Evolutionary conservation across 2,329 filamentous ascomycete species (phyloP).

Genomic region (Fusarium sp.): DNA sequence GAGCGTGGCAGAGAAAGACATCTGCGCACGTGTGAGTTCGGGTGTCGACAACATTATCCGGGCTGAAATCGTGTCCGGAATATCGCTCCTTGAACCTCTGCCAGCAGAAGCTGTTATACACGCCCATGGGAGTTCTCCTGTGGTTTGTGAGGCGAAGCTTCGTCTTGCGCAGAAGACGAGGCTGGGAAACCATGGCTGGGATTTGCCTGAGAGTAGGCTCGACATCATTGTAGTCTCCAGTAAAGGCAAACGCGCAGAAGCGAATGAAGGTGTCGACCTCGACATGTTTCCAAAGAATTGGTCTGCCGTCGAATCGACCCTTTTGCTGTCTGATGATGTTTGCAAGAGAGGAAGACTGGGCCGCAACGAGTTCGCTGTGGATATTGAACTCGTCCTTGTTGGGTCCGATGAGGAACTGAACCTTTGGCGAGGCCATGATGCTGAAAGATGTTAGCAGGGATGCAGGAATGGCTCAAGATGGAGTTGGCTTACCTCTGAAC

Average conservation of each 20-base stretch:
- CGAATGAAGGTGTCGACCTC: not conserved
- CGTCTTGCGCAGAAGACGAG: not conserved
- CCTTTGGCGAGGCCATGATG: not conserved
- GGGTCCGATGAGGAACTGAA: not conserved
- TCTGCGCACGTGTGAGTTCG: not conserved
- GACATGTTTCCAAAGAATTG: not conserved
- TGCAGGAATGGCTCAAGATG: rapidly evolving
- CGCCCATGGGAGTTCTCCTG: not conserved
- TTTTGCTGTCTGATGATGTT: not conserved
- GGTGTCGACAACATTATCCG: not conserved
- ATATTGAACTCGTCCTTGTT: not conserved
- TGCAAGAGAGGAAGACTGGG: not conserved
- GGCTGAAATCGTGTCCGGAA: not conserved
- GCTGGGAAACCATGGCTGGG: not conserved
- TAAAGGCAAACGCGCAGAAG: not conserved
- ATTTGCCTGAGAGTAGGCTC: not conserved
- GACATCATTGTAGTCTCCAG: not conserved
- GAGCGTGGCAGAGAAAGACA: not conserved
- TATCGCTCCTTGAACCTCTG: not conserved
- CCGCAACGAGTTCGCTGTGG: not conserved
- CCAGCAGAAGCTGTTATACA: not conserved
- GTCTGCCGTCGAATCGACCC: not conserved
- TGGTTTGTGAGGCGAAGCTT: not conserved
- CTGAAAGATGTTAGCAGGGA: not conserved
- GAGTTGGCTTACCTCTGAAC: not conserved